These are phyloP conservation scores for Colletotrichum lupini DNA, from an alignment of 2,329 filamentous ascomycete species.

Conservation along the genomic window DNA sequence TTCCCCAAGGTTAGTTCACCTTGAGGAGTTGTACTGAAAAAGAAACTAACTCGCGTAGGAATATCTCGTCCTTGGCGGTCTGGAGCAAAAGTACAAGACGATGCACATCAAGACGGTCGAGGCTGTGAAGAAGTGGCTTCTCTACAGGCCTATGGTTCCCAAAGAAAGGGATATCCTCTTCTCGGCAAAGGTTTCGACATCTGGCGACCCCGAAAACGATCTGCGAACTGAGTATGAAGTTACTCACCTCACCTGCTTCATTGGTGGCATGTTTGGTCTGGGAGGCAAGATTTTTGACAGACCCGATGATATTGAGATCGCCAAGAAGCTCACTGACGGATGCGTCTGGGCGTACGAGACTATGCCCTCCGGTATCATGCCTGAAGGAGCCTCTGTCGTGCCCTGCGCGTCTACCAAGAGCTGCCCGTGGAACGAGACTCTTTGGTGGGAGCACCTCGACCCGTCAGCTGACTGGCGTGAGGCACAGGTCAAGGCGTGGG, in stretches of 20 bases:
- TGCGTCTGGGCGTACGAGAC: conserved; percentile 77
- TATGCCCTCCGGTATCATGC: conserved; percentile 73
- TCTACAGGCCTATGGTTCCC: conserved; percentile 81
- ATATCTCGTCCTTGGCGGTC: conserved; percentile 80
- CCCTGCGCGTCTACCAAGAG: conserved; percentile 59
- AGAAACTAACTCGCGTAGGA: conserved; percentile 57
- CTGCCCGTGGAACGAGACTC: conserved; percentile 65
- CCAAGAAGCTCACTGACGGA: conserved; percentile 72
- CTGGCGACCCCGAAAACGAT: conserved; percentile 52
- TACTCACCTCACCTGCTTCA: conserved; percentile 74
- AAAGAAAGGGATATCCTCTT: conserved; percentile 77
- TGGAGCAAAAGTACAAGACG: conserved; percentile 75
- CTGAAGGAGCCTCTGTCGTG: conserved; percentile 62
- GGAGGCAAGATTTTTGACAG: conserved; percentile 71
- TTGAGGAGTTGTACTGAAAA: neutral
- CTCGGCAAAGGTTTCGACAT: conserved; percentile 69
- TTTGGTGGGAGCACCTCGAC: conserved; percentile 62
- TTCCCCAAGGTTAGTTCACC: conserved; percentile 61
- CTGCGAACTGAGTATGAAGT: conserved; percentile 67
- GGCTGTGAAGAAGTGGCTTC: conserved; percentile 76
- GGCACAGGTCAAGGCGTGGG: conserved; percentile 56
- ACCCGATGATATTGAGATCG: conserved; percentile 71
- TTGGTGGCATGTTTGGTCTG: conserved; percentile 77
- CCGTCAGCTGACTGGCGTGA: conserved; percentile 56
- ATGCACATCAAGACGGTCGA: conserved; percentile 78